phyloP scores from a whole-genome alignment of 768 basidiomycete species.

The Tephrocybe rancida region DNA sequence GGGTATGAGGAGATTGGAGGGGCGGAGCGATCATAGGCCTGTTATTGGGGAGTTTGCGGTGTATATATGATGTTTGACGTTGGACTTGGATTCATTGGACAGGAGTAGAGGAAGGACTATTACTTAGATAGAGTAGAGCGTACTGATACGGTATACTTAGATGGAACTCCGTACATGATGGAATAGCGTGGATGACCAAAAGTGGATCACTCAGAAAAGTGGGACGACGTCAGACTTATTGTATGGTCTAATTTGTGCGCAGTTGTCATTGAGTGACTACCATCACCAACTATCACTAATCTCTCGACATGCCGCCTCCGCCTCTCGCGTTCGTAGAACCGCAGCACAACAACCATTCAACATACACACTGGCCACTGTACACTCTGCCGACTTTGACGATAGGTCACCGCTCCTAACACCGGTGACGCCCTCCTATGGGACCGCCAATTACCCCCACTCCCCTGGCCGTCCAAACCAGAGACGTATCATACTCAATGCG shows the following conservation, averaged over 20 bases:
- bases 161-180: too few relatives aligned
- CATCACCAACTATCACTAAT: neutral
- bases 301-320: constrained; percentile 21
- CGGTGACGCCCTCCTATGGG: constrained; percentile 54
- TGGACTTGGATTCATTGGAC: too few relatives aligned
- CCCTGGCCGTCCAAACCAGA: constrained; percentile 42
- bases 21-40: constrained; percentile 82
- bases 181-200: too few relatives aligned
- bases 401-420: constrained; percentile 44
- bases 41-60: constrained; percentile 81
- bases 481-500: constrained; percentile 74
- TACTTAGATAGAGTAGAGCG: too few relatives aligned
- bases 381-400: constrained; percentile 34
- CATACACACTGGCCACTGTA: constrained; percentile 71
- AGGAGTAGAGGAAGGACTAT: too few relatives aligned
- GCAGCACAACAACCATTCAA: constrained; percentile 31
- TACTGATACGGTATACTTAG: too few relatives aligned
- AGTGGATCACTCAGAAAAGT: too few relatives aligned
- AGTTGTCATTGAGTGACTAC: neutral
- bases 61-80: constrained; percentile 41
- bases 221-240: constrained; percentile 16
- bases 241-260: constrained; percentile 15
- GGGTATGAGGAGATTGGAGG: constrained; percentile 75
- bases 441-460: constrained; percentile 42
- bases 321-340: constrained; percentile 18